These are phyloP conservation scores for Penicillium antarcticum DNA, from an alignment of 495 filamentous ascomycete genomes.

Conservation along the genomic window DNA sequence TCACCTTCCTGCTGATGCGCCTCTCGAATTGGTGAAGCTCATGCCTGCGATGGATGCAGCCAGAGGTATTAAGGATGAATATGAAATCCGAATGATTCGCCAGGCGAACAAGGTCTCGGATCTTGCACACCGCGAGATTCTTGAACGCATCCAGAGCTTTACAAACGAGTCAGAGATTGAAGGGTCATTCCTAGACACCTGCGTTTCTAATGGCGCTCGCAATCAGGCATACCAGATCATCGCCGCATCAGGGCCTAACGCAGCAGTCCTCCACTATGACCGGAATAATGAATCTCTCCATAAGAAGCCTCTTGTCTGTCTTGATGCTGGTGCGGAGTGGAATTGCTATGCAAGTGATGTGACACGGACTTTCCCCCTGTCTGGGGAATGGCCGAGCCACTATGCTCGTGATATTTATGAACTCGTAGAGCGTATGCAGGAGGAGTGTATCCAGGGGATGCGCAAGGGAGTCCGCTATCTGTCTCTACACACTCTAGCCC, in stretches of 20 bases:
- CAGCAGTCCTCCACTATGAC: conserved; percentile 80
- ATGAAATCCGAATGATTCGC: conserved; percentile 76
- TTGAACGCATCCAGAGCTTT: conserved; percentile 55
- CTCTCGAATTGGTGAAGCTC: conserved; percentile 37
- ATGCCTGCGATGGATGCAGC: conserved; percentile 66
- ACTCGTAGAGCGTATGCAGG: conserved; percentile 79
- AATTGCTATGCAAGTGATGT: conserved; percentile 87
- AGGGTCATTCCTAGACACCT: conserved; percentile 67
- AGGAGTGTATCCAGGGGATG: conserved; percentile 65
- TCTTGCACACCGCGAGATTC: conserved; percentile 66
- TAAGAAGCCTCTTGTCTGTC: conserved; percentile 65
- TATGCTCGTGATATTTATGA: conserved; percentile 69
- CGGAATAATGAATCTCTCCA: conserved; percentile 69
- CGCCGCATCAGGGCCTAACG: conserved; percentile 73
- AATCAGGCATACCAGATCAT: conserved; percentile 86
- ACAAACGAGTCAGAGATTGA: conserved; percentile 81
- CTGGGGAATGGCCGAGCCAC: conserved; percentile 54
- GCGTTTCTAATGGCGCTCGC: conserved; percentile 66
- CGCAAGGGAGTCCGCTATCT: conserved; percentile 63
- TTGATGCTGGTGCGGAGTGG: conserved; percentile 86
- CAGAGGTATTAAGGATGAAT: conserved; percentile 72
- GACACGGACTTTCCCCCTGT: conserved; percentile 79
- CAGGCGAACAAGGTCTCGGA: conserved; percentile 75
- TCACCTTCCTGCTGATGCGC: conserved; percentile 53
- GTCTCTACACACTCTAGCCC: conserved; percentile 67